phyloP scores from a whole-genome alignment of 106 monocot species.

The Hemerocallis citrina region DNA sequence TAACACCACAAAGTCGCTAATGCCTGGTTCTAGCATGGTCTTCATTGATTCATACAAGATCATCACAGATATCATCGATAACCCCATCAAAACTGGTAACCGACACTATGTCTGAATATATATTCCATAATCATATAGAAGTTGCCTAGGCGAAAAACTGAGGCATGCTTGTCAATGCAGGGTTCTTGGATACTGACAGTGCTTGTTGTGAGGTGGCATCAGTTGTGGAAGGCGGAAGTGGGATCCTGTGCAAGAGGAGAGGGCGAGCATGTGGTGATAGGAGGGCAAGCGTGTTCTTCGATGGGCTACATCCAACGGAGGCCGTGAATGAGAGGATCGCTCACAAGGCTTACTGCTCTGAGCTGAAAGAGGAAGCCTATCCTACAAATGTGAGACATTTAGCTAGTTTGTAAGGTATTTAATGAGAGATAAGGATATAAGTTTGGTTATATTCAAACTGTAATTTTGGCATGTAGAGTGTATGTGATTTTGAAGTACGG shows the following conservation, averaged over 20 bases:
- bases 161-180: too few relatives aligned
- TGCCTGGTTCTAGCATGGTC: slow-evolving; percentile 39
- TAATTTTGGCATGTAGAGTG: too few relatives aligned
- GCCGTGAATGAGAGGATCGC: slow-evolving; percentile 47
- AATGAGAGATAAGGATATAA: not conserved
- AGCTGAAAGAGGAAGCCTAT: slow-evolving; percentile 31
- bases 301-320: slow-evolving; percentile 75
- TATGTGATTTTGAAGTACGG: too few relatives aligned
- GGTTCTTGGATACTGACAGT: slow-evolving; percentile 32
- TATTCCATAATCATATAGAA: not conserved
- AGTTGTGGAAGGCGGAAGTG: slow-evolving; percentile 5
- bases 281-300: slow-evolving; percentile 41
- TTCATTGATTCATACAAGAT: slow-evolving; percentile 55
- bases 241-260: slow-evolving; percentile 36
- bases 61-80: slow-evolving; percentile 33
- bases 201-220: slow-evolving; percentile 45
- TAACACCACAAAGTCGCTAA: not conserved
- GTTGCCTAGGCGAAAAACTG: too few relatives aligned
- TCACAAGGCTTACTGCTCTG: slow-evolving; percentile 36
- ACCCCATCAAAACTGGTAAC: slow-evolving; percentile 28
- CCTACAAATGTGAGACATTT: slow-evolving; percentile 46
- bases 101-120: not conserved
- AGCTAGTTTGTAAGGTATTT: slow-evolving; percentile 7
- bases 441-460: not conserved
- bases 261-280: slow-evolving; percentile 34